These are phyloP conservation scores for Erigeron philadelphicus DNA, from an alignment of 140 eudicot species.

Conservation along the genomic window DNA sequence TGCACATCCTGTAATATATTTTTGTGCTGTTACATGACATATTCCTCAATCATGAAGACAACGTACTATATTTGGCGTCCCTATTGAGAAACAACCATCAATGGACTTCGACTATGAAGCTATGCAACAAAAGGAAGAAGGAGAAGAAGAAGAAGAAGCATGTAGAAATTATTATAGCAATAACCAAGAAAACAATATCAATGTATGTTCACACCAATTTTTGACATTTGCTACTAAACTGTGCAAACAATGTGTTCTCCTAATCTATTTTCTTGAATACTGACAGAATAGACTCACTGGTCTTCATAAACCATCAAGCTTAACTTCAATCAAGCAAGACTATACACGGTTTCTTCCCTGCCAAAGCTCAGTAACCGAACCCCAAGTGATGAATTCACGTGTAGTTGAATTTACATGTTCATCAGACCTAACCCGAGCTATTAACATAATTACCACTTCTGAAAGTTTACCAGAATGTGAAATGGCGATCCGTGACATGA, in stretches of 20 bases:
- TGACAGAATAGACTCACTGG: conserved; percentile 43
- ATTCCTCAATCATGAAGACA: conserved; percentile 34
- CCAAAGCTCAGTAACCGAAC: conserved; percentile 33
- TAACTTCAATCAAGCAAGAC: conserved; percentile 33
- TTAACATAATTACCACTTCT: conserved; percentile 46
- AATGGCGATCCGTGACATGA: conserved; percentile 51
- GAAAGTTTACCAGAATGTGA: conserved; percentile 59
- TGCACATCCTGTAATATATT: neutral
- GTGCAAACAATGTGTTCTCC: conserved; percentile 3
- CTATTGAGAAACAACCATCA: conserved; percentile 31
- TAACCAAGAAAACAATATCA: conserved; percentile 25
- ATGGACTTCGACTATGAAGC: conserved; percentile 30
- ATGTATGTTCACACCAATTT: conserved; percentile 37
- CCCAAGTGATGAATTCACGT: conserved; percentile 17
- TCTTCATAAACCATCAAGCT: conserved; percentile 35
- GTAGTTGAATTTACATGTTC: conserved; percentile 16
- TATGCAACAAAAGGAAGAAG: conserved; percentile 25
- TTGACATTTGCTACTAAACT: conserved; percentile 7
- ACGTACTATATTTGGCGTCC: conserved; percentile 49
- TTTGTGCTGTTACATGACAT: neutral
- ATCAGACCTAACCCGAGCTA: conserved; percentile 42
- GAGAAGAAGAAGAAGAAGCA: conserved; percentile 20
- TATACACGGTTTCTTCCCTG: conserved; percentile 44
- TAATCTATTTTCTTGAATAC: conserved; percentile 13
- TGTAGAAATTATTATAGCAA: conserved; percentile 27